phyloP scores from a whole-genome alignment of 306 rosid genomes.

The Malus orientalis region DNA sequence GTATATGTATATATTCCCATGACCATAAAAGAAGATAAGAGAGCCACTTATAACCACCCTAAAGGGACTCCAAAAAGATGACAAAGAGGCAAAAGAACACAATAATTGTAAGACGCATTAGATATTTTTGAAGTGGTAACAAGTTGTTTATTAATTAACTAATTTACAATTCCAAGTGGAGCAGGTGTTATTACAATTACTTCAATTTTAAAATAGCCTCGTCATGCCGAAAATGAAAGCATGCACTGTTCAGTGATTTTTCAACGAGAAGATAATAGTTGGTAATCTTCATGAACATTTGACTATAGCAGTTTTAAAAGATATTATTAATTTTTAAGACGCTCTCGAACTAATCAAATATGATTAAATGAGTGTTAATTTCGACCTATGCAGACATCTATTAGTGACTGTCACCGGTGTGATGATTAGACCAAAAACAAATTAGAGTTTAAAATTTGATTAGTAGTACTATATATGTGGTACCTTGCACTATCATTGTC shows the following conservation, averaged over 20 bases:
- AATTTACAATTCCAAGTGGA: not conserved
- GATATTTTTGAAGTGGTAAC: not conserved
- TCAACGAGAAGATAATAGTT: not conserved
- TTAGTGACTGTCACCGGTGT: not conserved
- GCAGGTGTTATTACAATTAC: not conserved
- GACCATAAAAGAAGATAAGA: not conserved
- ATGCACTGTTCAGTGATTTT: not conserved
- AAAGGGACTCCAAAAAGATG: constrained; percentile 2
- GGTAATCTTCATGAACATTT: not conserved
- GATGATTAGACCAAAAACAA: too few relatives aligned
- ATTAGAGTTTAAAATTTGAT: too few relatives aligned
- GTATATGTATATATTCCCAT: not conserved
- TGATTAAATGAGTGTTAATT: not conserved
- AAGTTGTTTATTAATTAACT: not conserved
- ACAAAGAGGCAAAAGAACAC: not conserved
- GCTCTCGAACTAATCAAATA: not conserved
- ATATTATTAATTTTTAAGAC: not conserved
- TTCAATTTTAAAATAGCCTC: not conserved
- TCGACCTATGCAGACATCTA: not conserved
- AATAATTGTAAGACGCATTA: constrained; percentile 15
- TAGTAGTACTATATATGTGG: too few relatives aligned
- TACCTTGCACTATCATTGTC: too few relatives aligned
- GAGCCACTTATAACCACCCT: not conserved
- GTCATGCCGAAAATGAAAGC: not conserved
- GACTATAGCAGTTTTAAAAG: not conserved